Evolutionary conservation across 2,329 filamentous ascomycete species (phyloP), one percentile per base, ranked within the genome.

Genomic region (Akanthomyces uredinophilus): DNA sequence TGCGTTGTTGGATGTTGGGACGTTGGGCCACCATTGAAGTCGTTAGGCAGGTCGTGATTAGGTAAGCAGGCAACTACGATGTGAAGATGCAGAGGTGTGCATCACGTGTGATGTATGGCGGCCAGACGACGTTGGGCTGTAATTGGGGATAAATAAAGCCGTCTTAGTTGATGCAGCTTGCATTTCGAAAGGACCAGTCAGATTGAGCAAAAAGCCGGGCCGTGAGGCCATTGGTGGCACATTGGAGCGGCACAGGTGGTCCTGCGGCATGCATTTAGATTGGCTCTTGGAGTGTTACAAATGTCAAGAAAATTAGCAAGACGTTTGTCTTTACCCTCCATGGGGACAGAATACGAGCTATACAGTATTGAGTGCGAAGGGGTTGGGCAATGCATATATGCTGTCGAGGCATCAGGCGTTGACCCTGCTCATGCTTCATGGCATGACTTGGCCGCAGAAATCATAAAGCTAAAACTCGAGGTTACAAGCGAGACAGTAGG

Each of bases 71-170:
- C 27, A 32, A 50, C 41, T 55, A 27, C 37, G 32, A 44, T 44
- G 46, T 60, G 49, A 46, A 43, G 47, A 44, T 43, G 49, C 24
- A 46, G 46, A 44, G 18, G 57, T 27, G 24, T 13, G 49, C 57
- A 60, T 60, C 57, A 60, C 57, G 57, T 60, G 57, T 60, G 49
- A 53, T 53, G 57, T 52, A 60, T 60, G 37, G 57, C 49, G 46
- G 57, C 49, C 57, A 60, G 57, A 60, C 46, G 56, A 51, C 22
- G 51, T 59, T 59, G 56, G 56, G 56, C 56, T 59, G 46, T 50
- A 59, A 59, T 43, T 51, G 57, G 39, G 46, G 16, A 60, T 53
- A 43, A 60, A 53, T 35, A 49, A 41, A 20, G 41, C 41, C 24
- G 54, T 47, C 44, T 47, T 29, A 29, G 49, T 37, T 47, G 35